Percentiles rank a stretch among this genome's conserved stretches.
Evolutionary conservation across 441 rosid genomes (phyloP).

Genomic region (Geranium incanum): DNA sequence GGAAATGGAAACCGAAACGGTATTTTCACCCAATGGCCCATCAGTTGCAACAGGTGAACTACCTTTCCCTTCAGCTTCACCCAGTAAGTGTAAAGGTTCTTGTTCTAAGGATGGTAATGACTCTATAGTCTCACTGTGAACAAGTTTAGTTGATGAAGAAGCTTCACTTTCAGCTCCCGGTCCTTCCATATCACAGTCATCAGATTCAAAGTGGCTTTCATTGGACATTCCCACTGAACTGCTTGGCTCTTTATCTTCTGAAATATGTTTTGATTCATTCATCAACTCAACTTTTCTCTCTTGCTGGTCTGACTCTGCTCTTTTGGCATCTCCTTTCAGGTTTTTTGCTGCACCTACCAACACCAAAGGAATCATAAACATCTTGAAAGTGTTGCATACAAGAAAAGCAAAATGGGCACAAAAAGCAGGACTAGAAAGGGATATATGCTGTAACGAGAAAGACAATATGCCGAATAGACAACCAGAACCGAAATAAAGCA

Average conservation of each 20-base stretch:
- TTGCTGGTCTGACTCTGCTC: constrained; percentile 21
- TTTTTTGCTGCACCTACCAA: constrained; percentile 46
- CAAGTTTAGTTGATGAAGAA: constrained; percentile 22
- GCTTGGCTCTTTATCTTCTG: constrained; percentile 31
- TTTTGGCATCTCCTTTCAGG: constrained; percentile 25
- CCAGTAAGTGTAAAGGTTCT: no score
- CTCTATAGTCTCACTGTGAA: constrained; percentile 23
- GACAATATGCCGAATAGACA: not conserved
- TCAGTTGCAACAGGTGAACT: constrained; percentile 24
- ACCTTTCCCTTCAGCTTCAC: constrained; percentile 18
- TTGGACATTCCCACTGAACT: constrained; percentile 22
- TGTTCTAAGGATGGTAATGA: constrained; percentile 15
- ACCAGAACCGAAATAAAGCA: not conserved
- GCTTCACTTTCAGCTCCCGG: constrained; percentile 22
- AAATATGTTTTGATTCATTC: constrained; percentile 20
- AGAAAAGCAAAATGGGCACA: not conserved
- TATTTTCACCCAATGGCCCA: constrained; percentile 19
- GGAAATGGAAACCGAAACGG: constrained; percentile 25
- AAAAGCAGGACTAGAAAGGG: not conserved
- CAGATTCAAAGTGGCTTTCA: constrained; percentile 16
- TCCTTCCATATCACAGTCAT: not conserved
- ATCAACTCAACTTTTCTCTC: constrained; percentile 28
- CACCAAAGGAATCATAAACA: constrained; percentile 9
- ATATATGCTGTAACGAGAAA: not conserved
- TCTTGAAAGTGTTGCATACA: not conserved